Evolutionary conservation across 2,329 filamentous ascomycete genomes (phyloP).

Genomic region (Cercospora sesami): DNA sequence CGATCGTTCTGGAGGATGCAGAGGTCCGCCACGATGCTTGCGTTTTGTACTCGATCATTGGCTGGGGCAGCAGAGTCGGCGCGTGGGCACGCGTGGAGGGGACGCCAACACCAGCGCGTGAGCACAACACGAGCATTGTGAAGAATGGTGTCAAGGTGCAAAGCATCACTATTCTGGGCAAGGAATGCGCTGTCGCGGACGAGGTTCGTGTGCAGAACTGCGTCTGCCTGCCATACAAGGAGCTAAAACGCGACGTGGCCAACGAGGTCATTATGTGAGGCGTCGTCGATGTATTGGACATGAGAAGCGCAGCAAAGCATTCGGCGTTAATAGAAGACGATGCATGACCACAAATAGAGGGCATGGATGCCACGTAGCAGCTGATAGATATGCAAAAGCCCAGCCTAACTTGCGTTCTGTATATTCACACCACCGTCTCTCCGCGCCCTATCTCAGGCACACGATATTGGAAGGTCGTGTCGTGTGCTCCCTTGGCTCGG

Average conservation of each 20-base stretch:
- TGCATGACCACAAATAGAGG: not conserved
- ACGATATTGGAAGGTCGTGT: not conserved
- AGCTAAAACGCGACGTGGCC: conserved; percentile 88
- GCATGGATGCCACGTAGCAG: not conserved
- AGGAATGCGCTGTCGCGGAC: conserved; percentile 91
- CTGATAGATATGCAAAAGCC: not conserved
- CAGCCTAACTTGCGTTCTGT: not conserved
- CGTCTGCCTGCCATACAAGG: conserved; percentile 95
- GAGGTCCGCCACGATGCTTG: conserved; percentile 98
- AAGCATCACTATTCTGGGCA: conserved; percentile 94
- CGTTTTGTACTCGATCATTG: conserved; percentile 92
- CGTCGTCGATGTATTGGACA: not conserved
- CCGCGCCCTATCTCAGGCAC: not conserved
- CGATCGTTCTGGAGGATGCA: conserved; percentile 89
- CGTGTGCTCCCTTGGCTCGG: not conserved
- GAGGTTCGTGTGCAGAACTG: conserved; percentile 97
- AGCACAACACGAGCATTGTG: conserved; percentile 89
- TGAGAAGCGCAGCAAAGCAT: conserved; percentile 1
- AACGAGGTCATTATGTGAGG: conserved; percentile 85
- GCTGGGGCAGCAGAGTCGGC: conserved; percentile 92
- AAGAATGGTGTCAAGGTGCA: conserved; percentile 99
- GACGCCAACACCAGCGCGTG: conserved; percentile 80
- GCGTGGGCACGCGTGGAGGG: conserved; percentile 99
- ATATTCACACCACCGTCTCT: not conserved
- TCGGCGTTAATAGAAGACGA: not conserved